Base-by-base conservation (phyloP, 2,329 filamentous ascomycete genomes). In the Tolypocladium tundrense region DNA sequence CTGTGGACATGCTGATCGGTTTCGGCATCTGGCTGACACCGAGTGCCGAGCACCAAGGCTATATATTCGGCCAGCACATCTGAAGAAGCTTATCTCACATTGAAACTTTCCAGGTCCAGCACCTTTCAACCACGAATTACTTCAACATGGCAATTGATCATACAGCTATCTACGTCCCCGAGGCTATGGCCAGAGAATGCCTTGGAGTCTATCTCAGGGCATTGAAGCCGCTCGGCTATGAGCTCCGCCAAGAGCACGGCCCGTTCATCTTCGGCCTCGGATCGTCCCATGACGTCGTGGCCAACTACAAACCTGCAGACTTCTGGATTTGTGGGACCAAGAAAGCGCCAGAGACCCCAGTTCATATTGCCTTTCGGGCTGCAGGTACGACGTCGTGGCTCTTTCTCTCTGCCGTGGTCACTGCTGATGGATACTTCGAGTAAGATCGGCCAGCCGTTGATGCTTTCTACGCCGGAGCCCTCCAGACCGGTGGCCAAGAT, bases 401-500 rank as follows among this genome's bases (percentile, higher is more conserved):
- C 16, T 62, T 13, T 24, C 8, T 37, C 14, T 24, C 55, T 6
- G 37, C 2, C 11, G 19, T 24, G 8, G 16, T n/a, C 53, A n/a
- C 10, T 8, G 21, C 50, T 35, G 35, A 21, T n/a, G 21, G 4
- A 13, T 55, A 8, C 14, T 41, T n/a, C 6, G 24, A 4, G 8
- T 19, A 53, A 78, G 75, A 74, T 60, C 72, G 69, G 37, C 68
- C 68, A 6, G 61, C 66, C 1, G 77, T 80, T n/a, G 72, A 78
- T 58, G 72, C 69, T 1, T 80, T 79, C 61, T 68, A 81, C 60
- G 60, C 64, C 35, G 67, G 70, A 3, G 75, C 70, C 13, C 71
- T 77, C 3, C 63, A 78, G 14, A 70, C 68, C 42, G 79, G 79
- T 0, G 79, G 70, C 2, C 73, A 69, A 39, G 74, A 76, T 62